These are phyloP conservation scores for Claviceps sp. DNA, from an alignment of 2,329 filamentous ascomycete species.

Conservation along the genomic window DNA sequence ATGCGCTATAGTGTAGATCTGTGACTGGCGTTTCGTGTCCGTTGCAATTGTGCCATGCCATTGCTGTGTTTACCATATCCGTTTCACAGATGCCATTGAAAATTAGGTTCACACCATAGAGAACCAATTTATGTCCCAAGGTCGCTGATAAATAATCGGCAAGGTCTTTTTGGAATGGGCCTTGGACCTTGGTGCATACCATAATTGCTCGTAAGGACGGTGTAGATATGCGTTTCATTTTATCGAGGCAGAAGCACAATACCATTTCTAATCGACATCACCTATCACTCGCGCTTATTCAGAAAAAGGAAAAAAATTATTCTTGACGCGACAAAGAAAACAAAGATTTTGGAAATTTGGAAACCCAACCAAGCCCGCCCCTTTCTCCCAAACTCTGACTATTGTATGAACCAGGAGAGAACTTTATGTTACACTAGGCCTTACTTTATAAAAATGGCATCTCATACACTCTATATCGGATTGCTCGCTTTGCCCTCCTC, in stretches of 20 bases:
- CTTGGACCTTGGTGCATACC: too few relatives aligned
- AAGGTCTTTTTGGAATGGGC: too few relatives aligned
- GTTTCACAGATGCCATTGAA: not conserved
- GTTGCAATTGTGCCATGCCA: not conserved
- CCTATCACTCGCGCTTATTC: not conserved
- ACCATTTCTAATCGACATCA: not conserved
- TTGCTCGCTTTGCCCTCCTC: conserved; percentile 18
- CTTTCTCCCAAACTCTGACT: conserved; percentile 12
- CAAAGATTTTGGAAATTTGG: conserved; percentile 3
- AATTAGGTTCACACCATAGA: not conserved
- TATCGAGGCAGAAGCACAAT: not conserved
- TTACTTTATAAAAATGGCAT: conserved; percentile 30
- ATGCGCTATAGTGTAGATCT: not conserved
- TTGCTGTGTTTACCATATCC: not conserved
- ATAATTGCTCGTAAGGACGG: too few relatives aligned
- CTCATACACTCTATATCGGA: conserved; percentile 43
- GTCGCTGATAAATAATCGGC: too few relatives aligned
- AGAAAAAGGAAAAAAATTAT: not conserved
- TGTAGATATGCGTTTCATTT: not conserved
- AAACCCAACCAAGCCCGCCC: not conserved
- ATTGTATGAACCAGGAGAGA: conserved; percentile 23
- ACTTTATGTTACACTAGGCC: conserved; percentile 42
- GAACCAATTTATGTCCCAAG: not conserved
- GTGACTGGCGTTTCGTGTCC: not conserved
- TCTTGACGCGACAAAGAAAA: conserved; percentile 6